A percentile compares a stretch with the other conserved stretches of the same genome.
Evolutionary conservation across 352 stramenopile species (phyloP).

Genomic region (Phytophthora tentaculata): DNA sequence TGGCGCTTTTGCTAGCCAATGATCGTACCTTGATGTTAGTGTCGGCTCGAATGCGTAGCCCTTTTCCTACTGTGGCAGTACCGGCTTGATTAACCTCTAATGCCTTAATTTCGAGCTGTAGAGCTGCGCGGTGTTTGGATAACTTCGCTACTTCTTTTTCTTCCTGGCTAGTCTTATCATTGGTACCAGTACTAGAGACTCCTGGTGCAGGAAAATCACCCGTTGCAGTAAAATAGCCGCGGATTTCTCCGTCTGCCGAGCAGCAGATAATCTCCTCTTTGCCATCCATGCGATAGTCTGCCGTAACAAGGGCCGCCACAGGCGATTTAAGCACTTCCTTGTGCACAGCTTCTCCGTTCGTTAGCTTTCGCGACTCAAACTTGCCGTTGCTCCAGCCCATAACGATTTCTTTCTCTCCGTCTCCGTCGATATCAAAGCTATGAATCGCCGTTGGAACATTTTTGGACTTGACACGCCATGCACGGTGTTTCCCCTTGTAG

Average conservation of each 20-base stretch:
- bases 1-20: conserved; percentile 56
- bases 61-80: conserved; percentile 36
- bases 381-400: conserved; percentile 93
- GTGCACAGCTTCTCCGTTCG: conserved; percentile 88
- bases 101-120: conserved; percentile 81
- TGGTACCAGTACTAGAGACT: conserved; percentile 21
- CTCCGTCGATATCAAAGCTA: conserved; percentile 91
- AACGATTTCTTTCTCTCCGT: conserved; percentile 89
- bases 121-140: conserved; percentile 77
- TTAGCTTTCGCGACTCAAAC: conserved; percentile 72
- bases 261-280: conserved; percentile 91
- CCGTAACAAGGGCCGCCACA: conserved; percentile 72
- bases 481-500: conserved; percentile 86
- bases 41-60: conserved; percentile 56
- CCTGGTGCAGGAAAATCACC: conserved; percentile 46
- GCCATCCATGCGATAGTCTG: conserved; percentile 91
- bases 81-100: conserved; percentile 58
- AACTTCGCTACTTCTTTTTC: conserved; percentile 84
- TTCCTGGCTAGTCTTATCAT: conserved; percentile 56
- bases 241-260: conserved; percentile 78
- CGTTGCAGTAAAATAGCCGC: conserved; percentile 62
- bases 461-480: conserved; percentile 94
- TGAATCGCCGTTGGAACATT: conserved; percentile 81
- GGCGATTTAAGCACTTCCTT: conserved; percentile 76
- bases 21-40: conserved; percentile 71